Base-by-base conservation (phyloP, 1,139 yeast genomes). In the Candida smagusa region DNA sequence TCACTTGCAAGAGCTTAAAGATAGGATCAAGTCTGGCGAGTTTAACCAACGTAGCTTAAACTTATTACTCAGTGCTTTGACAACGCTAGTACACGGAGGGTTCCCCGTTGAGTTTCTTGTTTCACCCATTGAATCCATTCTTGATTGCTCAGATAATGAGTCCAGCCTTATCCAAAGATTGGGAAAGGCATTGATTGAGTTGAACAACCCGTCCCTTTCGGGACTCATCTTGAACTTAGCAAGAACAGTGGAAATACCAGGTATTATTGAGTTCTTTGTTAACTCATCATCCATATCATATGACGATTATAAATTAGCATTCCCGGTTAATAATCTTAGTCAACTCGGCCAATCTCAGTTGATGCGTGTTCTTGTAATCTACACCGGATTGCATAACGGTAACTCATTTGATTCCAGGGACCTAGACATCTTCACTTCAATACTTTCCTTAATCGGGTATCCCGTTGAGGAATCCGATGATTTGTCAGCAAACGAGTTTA, bases 211-310 rank as follows among this genome's bases (percentile, higher is more conserved):
- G 7, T 12, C 7, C 6, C 9, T 42, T 6, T 31, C 48, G 7
- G 36, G 41, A 3, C 33, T 59, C 33, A 47, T 54, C 2, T 50
- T 60, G 38, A 30, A 37, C 9, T 47, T 61, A 22, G 58, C 59
- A 38, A 29, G 13, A 6, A 23, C 27, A 9, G 28, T 28, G 12
- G 33, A 22, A 12, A 34, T 38, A 16, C 43, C 38, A 7, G 39
- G 35, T 23, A 22, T 40, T 13, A 30, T 38, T n/a, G 26, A 28
- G 8, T 31, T 36, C 27, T 24, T 40, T 5, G 30, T 37, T 7
- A n/a, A 30, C 8, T 12, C 31, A n/a, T 25, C 11, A n/a, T 22
- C 11, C 7, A 23, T 28, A 8, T 21, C 33, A 9, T 19, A 11
- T 12, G 32, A 2, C 5, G 37, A 37, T 11, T 23, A 29, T 19